These are phyloP conservation scores for Melaleuca alternifolia DNA, from an alignment of 345 rosid species.

Conservation along the genomic window DNA sequence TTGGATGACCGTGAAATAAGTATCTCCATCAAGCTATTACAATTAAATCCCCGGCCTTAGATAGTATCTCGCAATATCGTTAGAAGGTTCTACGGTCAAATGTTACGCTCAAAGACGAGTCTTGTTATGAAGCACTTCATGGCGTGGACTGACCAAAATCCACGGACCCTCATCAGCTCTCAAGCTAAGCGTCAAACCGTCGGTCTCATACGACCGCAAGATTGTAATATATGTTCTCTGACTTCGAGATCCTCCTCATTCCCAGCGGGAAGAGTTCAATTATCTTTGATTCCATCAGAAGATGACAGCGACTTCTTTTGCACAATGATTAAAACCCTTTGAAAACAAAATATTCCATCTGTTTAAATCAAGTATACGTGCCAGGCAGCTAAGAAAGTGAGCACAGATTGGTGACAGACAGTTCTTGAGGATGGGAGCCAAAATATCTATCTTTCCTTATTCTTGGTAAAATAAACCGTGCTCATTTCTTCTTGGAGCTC, in stretches of 20 bases:
- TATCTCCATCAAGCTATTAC: too few relatives aligned
- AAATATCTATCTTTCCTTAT: too few relatives aligned
- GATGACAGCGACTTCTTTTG: too few relatives aligned
- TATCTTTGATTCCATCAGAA: not conserved
- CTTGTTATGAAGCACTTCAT: not conserved
- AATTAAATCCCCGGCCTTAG: too few relatives aligned
- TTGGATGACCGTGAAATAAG: not conserved
- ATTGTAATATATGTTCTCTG: not conserved
- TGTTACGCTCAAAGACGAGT: not conserved
- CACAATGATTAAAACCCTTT: not conserved
- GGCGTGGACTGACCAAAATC: not conserved
- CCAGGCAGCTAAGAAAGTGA: too few relatives aligned
- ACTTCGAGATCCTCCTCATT: not conserved
- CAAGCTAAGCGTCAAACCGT: not conserved
- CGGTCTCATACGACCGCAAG: not conserved
- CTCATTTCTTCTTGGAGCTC: too few relatives aligned
- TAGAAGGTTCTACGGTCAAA: not conserved
- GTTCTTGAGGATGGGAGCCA: too few relatives aligned
- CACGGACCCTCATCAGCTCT: not conserved
- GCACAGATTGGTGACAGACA: too few relatives aligned
- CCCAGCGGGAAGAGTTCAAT: not conserved
- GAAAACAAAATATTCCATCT: not conserved
- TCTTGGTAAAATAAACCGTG: too few relatives aligned
- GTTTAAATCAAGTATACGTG: not conserved
- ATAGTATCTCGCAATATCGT: not conserved